Evolutionary conservation across 2,329 filamentous ascomycete genomes (phyloP), one percentile per base, ranked within the genome.

Genomic region (Exophiala sideris): DNA sequence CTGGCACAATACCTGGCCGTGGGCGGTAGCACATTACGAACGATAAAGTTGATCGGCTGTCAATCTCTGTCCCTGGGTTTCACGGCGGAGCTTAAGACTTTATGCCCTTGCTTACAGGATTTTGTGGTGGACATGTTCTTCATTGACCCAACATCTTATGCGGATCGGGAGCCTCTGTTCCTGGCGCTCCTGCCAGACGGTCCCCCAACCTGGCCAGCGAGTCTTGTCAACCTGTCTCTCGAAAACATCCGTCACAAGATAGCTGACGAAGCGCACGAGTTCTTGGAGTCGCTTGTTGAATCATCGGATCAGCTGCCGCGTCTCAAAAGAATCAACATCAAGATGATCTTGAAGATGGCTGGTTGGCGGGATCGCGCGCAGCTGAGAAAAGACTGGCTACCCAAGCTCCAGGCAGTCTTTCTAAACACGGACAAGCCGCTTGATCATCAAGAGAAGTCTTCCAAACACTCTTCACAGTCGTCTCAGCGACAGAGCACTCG

Each of bases 111-210:
- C 3, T 76, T 97, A 5, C 77, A 86, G 64, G 78, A 81, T 20
- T 75, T 97, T 36, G 81, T 80, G 45, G 86, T 95, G 78, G 89
- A 95, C 62, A 74, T 95, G 48, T 85, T 83, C 11, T 94, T 91
- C 65, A 91, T 84, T 70, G 87, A 85, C 59, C 80, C 84, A 38
- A 83, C 89, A 54, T 76, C 79, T 48, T 83, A 85, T 60, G 82
- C 83, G 45, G 88, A 94, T 64, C 83, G 85, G 1, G 84, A 89
- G 54, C 89, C 91, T 0, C 77, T 84, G 45, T 96, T 91, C 65
- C 82, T 87, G 1, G 74, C 80, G 16, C 81, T 80, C 45, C 14
- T 67, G 64, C 32, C 62, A 2, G 52, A 51, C 44, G 63, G 61
- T 12, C n/a, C 69, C 70, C 91, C 92, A 0, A 81, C 78, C 0